These are phyloP conservation scores for Thuidium tamariscinum DNA, from an alignment of 225 moss, liverwort and hornwort species.

Conservation along the genomic window DNA sequence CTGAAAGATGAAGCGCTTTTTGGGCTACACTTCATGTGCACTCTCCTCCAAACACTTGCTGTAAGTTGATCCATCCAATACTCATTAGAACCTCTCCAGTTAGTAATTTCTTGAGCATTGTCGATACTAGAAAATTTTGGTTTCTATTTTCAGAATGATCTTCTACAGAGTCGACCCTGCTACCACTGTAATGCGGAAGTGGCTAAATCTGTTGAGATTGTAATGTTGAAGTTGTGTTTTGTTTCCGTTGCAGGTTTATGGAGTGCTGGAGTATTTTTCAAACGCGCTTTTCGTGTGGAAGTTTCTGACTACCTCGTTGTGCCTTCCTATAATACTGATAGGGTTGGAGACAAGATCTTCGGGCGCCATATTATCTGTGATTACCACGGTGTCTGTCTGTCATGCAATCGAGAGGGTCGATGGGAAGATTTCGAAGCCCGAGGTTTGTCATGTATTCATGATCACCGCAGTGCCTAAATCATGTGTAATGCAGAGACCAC, in stretches of 20 bases:
- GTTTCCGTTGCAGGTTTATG: background rate
- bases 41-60: background rate
- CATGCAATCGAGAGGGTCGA: background rate
- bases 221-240: background rate
- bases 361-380: background rate
- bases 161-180: too few species aligned
- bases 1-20: accelerated
- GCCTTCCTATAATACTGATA: background rate
- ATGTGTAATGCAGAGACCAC: too few species aligned
- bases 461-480: too few species aligned
- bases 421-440: background rate
- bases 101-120: background rate
- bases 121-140: background rate
- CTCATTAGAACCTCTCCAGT: background rate
- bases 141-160: too few species aligned
- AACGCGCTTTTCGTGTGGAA: background rate
- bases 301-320: background rate
- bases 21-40: background rate
- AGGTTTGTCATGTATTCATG: background rate
- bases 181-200: background rate
- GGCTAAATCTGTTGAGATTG: background rate
- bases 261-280: background rate
- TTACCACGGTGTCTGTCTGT: background rate
- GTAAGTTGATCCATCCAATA: background rate
- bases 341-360: background rate